A percentile compares a stretch with the other conserved stretches of the same genome.
Conservation (phyloP, 345 rosid genomes). For the Lenwebbia sp. region DNA sequence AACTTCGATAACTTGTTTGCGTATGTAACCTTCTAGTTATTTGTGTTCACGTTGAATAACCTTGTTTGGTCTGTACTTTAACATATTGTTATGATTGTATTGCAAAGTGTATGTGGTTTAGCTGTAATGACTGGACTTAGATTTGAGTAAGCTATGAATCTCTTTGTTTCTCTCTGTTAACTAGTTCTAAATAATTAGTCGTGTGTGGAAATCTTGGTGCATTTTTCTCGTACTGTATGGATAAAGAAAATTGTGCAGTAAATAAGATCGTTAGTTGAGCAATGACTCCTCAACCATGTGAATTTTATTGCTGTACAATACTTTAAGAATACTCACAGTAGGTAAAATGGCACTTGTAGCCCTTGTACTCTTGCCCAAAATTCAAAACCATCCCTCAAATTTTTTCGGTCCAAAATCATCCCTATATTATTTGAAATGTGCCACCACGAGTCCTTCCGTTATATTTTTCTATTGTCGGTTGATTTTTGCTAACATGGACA, state of each 20-base stretch:
- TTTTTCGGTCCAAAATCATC: not conserved
- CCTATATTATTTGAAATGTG: not conserved
- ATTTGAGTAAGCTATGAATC: not conserved
- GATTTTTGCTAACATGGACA: not conserved
- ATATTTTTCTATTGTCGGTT: not conserved
- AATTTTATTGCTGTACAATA: not conserved
- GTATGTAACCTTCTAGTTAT: slow-evolving; percentile 41
- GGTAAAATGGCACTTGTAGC: not conserved
- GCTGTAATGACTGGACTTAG: not conserved
- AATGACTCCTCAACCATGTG: not conserved
- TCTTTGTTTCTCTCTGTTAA: not conserved
- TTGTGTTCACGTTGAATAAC: not conserved
- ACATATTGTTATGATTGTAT: not conserved
- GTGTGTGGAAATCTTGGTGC: not conserved
- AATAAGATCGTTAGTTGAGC: not conserved
- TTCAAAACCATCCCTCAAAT: not conserved
- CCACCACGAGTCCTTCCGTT: fast-evolving
- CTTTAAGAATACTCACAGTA: not conserved
- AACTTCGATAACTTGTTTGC: slow-evolving; percentile 76
- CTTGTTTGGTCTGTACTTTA: not conserved
- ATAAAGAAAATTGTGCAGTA: too few relatives aligned
- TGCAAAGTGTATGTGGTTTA: not conserved
- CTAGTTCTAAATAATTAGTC: not conserved
- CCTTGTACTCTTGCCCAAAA: not conserved
- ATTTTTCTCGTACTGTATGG: not conserved